Evolutionary conservation across 352 stramenopile species (phyloP), one percentile per base, ranked within the genome.

Genomic region (Aphanomyces astaci): DNA sequence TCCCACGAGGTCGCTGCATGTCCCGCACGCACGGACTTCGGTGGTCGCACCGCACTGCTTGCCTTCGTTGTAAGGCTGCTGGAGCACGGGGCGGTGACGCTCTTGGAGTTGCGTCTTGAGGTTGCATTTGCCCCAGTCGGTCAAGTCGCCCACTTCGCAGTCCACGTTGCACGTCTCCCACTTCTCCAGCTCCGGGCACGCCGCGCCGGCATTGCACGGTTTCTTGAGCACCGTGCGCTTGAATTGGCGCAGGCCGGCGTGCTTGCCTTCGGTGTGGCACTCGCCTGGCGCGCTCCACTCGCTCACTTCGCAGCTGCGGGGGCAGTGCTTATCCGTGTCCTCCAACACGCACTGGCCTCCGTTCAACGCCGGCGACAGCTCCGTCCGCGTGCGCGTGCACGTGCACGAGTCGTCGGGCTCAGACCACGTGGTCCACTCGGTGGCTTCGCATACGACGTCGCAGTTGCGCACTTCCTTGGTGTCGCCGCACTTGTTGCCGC

Each of bases 81-180:
- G 56, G n/a, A 75, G 39, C 7, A 89, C 73, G 1, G 73, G 64
- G 2, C 83, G 73, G n/a, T 66, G 68, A 11, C 80, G 78, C 2
- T 70, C 77, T 63, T 86, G 86, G 32, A 70, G 78, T 25, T 72
- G 70, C 0, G 76, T 79, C 22, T 70, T 39, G 36, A 75, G 71
- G 66, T 91, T 72, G 45, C 83, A 89, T 3, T 64, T 74, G 15
- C 72, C 78, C 77, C 77, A 89, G 9, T 73, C 59, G 22, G 60
- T 76, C 79, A 79, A 89, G 17, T 80, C 69, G 0, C 60, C 75
- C 3, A 82, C 30, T 32, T 77, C 73, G 59, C 82, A 90, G 67
- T 84, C 75, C 0, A 88, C 56, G 7, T 72, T 67, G 71, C 82
- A 90, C 0, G 49, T 52, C 0, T 5, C 55, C 32, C 22, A 65